A percentile compares a stretch with the other conserved stretches of the same genome.
These are phyloP conservation scores for Fimicolochytrium jonesii DNA, from an alignment of 192 early-diverging fungal genomes.

Conservation along the genomic window DNA sequence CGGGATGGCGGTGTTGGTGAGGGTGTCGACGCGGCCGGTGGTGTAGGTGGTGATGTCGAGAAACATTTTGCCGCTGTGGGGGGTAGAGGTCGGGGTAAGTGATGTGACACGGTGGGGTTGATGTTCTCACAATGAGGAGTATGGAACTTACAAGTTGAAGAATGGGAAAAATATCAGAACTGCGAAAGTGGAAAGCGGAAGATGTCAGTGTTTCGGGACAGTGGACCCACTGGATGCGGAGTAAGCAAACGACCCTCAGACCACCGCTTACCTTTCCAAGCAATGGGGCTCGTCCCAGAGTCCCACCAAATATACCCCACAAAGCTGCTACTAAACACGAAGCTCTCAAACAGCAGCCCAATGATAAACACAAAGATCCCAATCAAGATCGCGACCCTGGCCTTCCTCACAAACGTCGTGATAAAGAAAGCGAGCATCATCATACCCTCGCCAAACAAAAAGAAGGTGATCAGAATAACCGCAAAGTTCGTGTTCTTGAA, in stretches of 20 bases:
- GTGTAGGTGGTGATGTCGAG: constrained; percentile 65
- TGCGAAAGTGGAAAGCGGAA: not conserved
- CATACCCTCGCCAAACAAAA: constrained; percentile 73
- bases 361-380: constrained; percentile 80
- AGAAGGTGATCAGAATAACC: constrained; percentile 59
- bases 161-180: constrained; percentile 33
- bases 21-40: constrained; percentile 42
- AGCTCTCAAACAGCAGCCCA: constrained; percentile 66
- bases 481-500: constrained; percentile 62
- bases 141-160: constrained; percentile 29
- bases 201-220: not conserved
- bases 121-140: not conserved
- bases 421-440: constrained; percentile 63
- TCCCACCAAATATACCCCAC: constrained; percentile 57
- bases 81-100: constrained; percentile 2
- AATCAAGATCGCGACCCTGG: constrained; percentile 60
- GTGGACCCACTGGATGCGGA: too few species aligned
- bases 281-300: constrained; percentile 17
- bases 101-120: too few species aligned
- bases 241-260: too few species aligned
- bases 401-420: constrained; percentile 60
- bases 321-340: constrained; percentile 42
- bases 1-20: constrained; percentile 60
- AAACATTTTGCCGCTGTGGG: constrained; percentile 50
- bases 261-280: constrained; percentile 29